These are phyloP conservation scores for Alternaria arborescens DNA, from an alignment of 2,329 filamentous ascomycete species.

Conservation along the genomic window DNA sequence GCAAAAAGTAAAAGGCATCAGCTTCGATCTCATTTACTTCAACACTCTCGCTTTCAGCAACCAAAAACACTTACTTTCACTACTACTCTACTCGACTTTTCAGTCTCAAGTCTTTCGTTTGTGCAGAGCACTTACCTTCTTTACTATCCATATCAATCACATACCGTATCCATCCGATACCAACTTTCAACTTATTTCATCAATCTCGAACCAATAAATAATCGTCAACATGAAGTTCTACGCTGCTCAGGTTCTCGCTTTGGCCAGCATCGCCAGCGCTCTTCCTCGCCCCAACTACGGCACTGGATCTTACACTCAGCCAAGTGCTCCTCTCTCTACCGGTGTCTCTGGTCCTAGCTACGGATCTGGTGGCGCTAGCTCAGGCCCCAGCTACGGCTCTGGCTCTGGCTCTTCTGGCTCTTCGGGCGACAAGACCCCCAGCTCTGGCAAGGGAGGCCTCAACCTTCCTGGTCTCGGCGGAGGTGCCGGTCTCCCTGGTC, in stretches of 20 bases:
- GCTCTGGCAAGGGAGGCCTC: neutral
- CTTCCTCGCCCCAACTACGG: slow-evolving; percentile 13
- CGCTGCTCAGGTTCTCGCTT: slow-evolving; percentile 11
- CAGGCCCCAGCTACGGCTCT: slow-evolving; percentile 10
- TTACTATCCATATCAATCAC: neutral
- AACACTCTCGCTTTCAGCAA: slow-evolving; percentile 12
- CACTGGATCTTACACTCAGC: neutral
- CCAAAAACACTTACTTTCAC: slow-evolving; percentile 3
- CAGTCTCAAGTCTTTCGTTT: slow-evolving; percentile 8
- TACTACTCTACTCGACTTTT: slow-evolving; percentile 1
- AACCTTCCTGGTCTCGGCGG: neutral
- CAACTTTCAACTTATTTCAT: neutral
- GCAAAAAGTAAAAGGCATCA: slow-evolving; percentile 14
- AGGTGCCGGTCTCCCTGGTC: neutral
- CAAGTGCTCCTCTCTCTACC: slow-evolving; percentile 6
- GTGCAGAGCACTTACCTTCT: slow-evolving; percentile 11
- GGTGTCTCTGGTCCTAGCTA: neutral
- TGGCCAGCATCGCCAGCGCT: slow-evolving; percentile 12
- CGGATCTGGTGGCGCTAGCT: neutral
- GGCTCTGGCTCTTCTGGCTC: neutral
- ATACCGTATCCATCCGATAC: slow-evolving; percentile 1
- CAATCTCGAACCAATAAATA: neutral
- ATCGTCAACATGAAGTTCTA: slow-evolving; percentile 18
- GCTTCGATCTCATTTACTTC: slow-evolving; percentile 5
- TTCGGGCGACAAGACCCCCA: neutral